A percentile compares a stretch with the other conserved stretches of the same genome.
These are phyloP conservation scores for Pyronema omphalodes DNA, from an alignment of 495 filamentous ascomycete species.

Conservation along the genomic window DNA sequence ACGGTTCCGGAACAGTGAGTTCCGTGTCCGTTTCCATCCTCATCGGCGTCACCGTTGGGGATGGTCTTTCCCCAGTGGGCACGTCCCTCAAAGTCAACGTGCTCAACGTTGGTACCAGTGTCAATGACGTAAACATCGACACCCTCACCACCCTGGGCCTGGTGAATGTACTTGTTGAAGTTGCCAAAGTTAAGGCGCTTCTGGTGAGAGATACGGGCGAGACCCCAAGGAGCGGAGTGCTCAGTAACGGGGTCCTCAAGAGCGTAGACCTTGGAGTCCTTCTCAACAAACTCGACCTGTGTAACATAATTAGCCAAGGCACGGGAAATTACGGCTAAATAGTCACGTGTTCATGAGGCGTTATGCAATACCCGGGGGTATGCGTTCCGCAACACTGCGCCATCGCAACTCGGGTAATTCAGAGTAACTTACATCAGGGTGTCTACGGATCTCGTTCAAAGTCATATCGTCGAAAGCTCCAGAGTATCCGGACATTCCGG, in stretches of 20 bases:
- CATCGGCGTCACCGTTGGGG: slow-evolving; percentile 61
- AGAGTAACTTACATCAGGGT: slow-evolving; percentile 74
- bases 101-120: slow-evolving; percentile 81
- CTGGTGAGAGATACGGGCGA: slow-evolving; percentile 94
- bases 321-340: background rate
- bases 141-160: slow-evolving; percentile 81
- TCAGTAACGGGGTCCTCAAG: slow-evolving; percentile 45
- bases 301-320: slow-evolving; percentile 1
- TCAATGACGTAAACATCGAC: slow-evolving; percentile 99
- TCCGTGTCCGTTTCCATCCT: slow-evolving; percentile 95
- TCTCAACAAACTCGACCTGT: slow-evolving; percentile 93
- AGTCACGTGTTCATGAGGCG: background rate
- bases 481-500: slow-evolving; percentile 63
- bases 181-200: slow-evolving; percentile 66
- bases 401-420: slow-evolving; percentile 2
- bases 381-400: too few relatives aligned
- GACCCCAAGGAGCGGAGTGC: slow-evolving; percentile 91
- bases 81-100: slow-evolving; percentile 94
- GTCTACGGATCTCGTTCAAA: slow-evolving; percentile 83
- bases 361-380: too few relatives aligned
- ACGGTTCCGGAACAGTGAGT: slow-evolving; percentile 98
- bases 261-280: slow-evolving; percentile 75
- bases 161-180: slow-evolving; percentile 96
- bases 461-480: slow-evolving; percentile 88
- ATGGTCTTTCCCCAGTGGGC: slow-evolving; percentile 95